phyloP scores from a whole-genome alignment of 2,329 filamentous ascomycete genomes.

The Simplicillium sp. region DNA sequence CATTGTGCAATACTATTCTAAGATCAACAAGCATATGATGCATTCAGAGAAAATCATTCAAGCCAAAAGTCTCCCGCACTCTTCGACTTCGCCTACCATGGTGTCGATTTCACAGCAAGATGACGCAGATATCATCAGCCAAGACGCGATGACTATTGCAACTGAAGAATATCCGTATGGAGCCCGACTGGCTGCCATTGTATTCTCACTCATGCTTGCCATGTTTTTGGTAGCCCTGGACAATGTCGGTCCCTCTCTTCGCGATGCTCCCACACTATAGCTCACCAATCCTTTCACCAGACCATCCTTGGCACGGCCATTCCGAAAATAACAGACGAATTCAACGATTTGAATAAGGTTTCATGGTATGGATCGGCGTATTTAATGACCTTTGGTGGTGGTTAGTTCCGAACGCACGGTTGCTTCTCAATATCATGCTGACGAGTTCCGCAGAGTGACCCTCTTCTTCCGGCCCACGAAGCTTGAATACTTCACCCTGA shows the following conservation, averaged over 20 bases:
- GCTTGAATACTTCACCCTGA: background rate
- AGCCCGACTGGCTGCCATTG: too few relatives aligned
- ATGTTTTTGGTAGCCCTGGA: background rate
- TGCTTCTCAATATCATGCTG: background rate
- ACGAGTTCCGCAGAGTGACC: background rate
- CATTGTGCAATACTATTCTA: too few relatives aligned
- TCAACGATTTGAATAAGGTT: slow-evolving; percentile 32
- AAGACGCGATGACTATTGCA: too few relatives aligned
- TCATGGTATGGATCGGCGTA: slow-evolving; percentile 44
- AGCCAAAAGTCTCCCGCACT: too few relatives aligned
- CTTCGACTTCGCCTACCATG: too few relatives aligned
- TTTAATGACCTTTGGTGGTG: slow-evolving; percentile 27
- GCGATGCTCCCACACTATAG: background rate
- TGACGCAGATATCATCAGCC: too few relatives aligned
- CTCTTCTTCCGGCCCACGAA: background rate
- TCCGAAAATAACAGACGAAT: slow-evolving; percentile 35
- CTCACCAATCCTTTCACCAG: slow-evolving; percentile 13
- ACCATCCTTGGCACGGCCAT: slow-evolving; percentile 40
- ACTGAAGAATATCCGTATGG: too few relatives aligned
- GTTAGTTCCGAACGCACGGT: too few relatives aligned
- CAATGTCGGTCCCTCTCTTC: background rate
- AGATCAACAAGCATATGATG: too few relatives aligned
- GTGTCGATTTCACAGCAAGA: too few relatives aligned
- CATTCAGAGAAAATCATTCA: too few relatives aligned
- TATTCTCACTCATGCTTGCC: background rate